These are phyloP conservation scores for Tricholomella constricta DNA, from an alignment of 768 basidiomycete genomes.

Conservation along the genomic window DNA sequence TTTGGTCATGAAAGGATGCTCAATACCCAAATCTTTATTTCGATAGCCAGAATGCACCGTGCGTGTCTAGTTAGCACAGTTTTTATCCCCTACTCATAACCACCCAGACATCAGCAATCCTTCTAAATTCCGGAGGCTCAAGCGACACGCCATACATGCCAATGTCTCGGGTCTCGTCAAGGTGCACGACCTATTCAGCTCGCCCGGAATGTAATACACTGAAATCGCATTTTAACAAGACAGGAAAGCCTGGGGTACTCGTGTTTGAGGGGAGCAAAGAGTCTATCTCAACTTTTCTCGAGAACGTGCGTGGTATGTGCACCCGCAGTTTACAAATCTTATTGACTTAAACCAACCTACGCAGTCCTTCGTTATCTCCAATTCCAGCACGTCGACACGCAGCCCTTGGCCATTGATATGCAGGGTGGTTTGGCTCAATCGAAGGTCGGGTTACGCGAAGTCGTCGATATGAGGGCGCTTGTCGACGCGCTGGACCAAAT, in stretches of 20 bases:
- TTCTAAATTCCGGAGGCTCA: conserved; percentile 43
- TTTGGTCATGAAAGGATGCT: conserved; percentile 16
- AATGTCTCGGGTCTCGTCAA: conserved; percentile 44
- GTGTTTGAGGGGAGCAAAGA: conserved; percentile 41
- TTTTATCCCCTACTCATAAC: background rate
- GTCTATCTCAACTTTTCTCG: conserved; percentile 38
- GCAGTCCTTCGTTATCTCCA: conserved; percentile 44
- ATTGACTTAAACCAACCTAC: background rate
- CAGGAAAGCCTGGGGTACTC: conserved; percentile 44
- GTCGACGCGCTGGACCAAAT: conserved; percentile 32
- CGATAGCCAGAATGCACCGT: conserved; percentile 49
- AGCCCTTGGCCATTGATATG: conserved; percentile 20
- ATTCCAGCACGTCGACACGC: conserved; percentile 43
- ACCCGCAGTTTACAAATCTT: background rate
- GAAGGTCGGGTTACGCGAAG: conserved; percentile 37
- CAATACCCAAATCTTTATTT: conserved; percentile 28
- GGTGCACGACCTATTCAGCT: conserved; percentile 17
- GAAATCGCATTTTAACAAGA: conserved; percentile 22
- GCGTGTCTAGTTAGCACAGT: conserved; percentile 12
- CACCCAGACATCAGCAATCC: conserved; percentile 39
- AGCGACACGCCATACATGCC: conserved; percentile 37
- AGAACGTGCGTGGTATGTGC: conserved; percentile 36
- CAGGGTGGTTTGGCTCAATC: conserved; percentile 24
- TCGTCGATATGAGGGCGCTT: conserved; percentile 35
- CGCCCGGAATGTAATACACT: background rate